phyloP scores from a whole-genome alignment of 345 rosid species.

The Mangifera indica region DNA sequence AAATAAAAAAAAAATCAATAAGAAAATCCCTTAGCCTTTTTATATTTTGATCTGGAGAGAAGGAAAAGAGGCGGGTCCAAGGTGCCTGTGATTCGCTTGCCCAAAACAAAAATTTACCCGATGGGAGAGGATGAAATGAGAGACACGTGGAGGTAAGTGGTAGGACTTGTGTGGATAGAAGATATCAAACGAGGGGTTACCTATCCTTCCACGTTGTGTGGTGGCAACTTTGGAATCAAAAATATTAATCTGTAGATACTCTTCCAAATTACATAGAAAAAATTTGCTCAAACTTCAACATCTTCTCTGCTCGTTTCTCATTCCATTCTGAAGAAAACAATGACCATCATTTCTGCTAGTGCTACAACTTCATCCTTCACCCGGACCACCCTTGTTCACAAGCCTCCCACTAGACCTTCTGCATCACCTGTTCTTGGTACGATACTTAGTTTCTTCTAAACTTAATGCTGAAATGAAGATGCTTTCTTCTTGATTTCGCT shows the following conservation, averaged over 20 bases:
- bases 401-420: constrained; percentile 37
- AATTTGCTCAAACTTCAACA: neutral
- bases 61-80: too few relatives aligned
- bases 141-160: constrained; percentile 57
- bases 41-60: too few relatives aligned
- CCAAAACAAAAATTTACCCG: neutral
- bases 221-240: constrained; percentile 11
- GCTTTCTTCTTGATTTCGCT: too few relatives aligned
- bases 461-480: too few relatives aligned
- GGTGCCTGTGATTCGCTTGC: neutral
- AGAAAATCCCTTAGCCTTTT: too few relatives aligned
- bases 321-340: constrained; percentile 27
- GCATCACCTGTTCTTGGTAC: constrained; percentile 65
- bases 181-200: too few relatives aligned
- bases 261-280: constrained; percentile 18
- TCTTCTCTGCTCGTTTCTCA: constrained; percentile 4
- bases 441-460: too few relatives aligned
- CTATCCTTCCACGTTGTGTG: too few relatives aligned
- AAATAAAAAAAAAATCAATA: too few relatives aligned
- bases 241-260: constrained; percentile 10
- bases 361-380: constrained; percentile 50
- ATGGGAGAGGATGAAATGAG: constrained; percentile 29
- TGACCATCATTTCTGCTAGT: constrained; percentile 58
- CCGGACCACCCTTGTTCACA: constrained; percentile 43
- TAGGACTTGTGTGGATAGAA: constrained; percentile 59